A percentile compares a stretch with the other conserved stretches of the same genome.
These are phyloP conservation scores for Polychytrium aggregatum DNA, from an alignment of 192 early-diverging fungal species.

Conservation along the genomic window DNA sequence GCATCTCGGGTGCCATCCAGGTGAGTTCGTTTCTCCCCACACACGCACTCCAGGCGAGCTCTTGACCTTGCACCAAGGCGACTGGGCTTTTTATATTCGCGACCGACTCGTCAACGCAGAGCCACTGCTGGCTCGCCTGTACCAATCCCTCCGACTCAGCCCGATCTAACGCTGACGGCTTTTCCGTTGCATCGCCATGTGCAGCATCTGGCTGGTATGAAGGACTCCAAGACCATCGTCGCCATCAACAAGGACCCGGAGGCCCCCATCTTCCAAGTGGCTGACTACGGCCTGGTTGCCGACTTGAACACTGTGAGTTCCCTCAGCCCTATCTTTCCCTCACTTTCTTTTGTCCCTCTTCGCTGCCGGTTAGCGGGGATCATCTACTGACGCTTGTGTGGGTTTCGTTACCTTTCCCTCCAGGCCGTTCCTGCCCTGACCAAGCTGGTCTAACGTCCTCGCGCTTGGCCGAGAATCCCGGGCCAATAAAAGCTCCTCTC, in stretches of 20 bases:
- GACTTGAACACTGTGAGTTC: constrained; percentile 72
- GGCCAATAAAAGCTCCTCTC: no score
- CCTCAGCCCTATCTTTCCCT: no score
- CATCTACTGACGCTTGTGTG: no score
- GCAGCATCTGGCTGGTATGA: constrained; percentile 97
- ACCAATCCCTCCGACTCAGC: neutral
- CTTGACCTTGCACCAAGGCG: no score
- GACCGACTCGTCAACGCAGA: no score
- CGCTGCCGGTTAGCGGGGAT: no score
- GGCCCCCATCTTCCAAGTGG: constrained; percentile 92
- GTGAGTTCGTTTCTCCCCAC: constrained; percentile 1
- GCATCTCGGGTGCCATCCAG: constrained; percentile 91
- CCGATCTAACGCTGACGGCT: neutral
- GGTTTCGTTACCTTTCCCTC: no score
- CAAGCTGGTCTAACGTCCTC: no score
- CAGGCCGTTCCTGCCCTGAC: no score
- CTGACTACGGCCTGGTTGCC: constrained; percentile 91
- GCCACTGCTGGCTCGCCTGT: neutral
- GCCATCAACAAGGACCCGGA: constrained; percentile 98
- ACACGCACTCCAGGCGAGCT: neutral
- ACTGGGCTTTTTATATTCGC: no score
- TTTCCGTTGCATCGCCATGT: neutral
- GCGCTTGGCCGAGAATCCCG: no score
- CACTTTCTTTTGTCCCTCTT: no score
- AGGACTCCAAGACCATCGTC: constrained; percentile 97